These are phyloP conservation scores for Bombardia bombarda DNA, from an alignment of 495 filamentous ascomycete species.

Conservation along the genomic window DNA sequence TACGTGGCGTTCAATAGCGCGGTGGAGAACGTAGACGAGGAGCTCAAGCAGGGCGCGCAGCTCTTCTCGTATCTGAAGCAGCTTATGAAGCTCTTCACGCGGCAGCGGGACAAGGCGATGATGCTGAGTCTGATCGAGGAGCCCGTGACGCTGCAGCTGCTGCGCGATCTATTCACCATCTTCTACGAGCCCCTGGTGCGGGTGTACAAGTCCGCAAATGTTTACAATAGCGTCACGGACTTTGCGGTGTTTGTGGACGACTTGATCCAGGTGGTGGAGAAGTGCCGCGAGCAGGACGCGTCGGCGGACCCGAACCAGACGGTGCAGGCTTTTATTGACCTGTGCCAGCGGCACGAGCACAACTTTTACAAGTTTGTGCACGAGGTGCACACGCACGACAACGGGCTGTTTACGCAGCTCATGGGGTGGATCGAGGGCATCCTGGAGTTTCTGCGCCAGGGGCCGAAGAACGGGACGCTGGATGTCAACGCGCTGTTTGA, in stretches of 20 bases:
- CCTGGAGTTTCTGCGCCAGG: slow-evolving; percentile 82
- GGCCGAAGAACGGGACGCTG: slow-evolving; percentile 67
- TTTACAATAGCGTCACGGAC: slow-evolving; percentile 93
- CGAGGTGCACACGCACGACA: slow-evolving; percentile 96
- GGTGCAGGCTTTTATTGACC: slow-evolving; percentile 96
- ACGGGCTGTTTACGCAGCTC: slow-evolving; percentile 87
- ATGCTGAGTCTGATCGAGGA: slow-evolving; percentile 96
- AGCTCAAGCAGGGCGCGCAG: slow-evolving; percentile 79
- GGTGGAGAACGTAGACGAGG: slow-evolving; percentile 83
- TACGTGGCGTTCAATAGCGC: slow-evolving; percentile 96
- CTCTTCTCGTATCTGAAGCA: slow-evolving; percentile 94
- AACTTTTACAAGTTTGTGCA: slow-evolving; percentile 99
- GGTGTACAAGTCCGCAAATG: slow-evolving; percentile 97
- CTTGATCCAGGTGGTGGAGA: slow-evolving; percentile 79
- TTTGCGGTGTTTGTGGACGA: slow-evolving; percentile 91
- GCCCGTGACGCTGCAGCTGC: slow-evolving; percentile 83
- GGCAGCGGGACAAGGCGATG: slow-evolving; percentile 92
- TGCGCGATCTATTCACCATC: slow-evolving; percentile 94
- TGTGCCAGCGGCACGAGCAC: slow-evolving; percentile 88
- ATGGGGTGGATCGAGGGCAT: slow-evolving; percentile 99
- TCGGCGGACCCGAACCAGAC: slow-evolving; percentile 96
- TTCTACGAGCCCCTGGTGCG: slow-evolving; percentile 96
- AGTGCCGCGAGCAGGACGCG: slow-evolving; percentile 83
- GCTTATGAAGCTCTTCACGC: slow-evolving; percentile 81
- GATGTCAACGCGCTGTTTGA: slow-evolving; percentile 92